phyloP scores from a whole-genome alignment of 1,139 yeast genomes.

The Casaregolazyma lundiana region DNA sequence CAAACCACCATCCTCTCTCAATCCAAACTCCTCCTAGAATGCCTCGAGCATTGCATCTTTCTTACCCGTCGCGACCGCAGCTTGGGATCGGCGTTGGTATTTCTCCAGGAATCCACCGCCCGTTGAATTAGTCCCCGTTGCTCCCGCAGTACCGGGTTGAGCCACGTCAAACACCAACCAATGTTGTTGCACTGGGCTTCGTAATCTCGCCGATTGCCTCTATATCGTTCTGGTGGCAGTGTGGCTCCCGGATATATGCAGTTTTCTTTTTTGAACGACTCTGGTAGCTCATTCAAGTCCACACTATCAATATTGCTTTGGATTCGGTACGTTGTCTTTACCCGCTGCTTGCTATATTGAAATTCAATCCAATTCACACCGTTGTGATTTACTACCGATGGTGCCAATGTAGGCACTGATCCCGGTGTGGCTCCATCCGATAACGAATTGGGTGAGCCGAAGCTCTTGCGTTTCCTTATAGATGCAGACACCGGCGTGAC shows the following conservation, averaged over 20 bases:
- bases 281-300: constrained; percentile 26
- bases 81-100: constrained; percentile 40
- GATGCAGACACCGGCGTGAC: not conserved
- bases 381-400: constrained; percentile 20
- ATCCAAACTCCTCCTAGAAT: not conserved
- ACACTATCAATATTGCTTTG: constrained; percentile 35
- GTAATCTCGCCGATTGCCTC: constrained; percentile 42
- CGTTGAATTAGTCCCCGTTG: constrained; percentile 45
- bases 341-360: constrained; percentile 33
- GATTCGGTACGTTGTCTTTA: constrained; percentile 29
- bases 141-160: constrained; percentile 39
- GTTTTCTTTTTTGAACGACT: constrained; percentile 36
- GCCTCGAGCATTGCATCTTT: constrained; percentile 17
- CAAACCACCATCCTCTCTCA: not conserved
- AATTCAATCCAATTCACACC: constrained; percentile 35
- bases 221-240: constrained; percentile 38
- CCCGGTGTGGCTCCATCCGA: constrained; percentile 5
- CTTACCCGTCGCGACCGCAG: constrained; percentile 41
- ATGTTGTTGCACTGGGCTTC: constrained; percentile 44
- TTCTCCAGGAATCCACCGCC: constrained; percentile 49
- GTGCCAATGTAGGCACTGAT: constrained; percentile 8
- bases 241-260: constrained; percentile 45
- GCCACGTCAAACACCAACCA: constrained; percentile 43
- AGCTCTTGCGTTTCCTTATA: not conserved
- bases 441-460: not conserved